Conservation (phyloP, 441 rosid genomes). For the Syzygium syzygioides region DNA sequence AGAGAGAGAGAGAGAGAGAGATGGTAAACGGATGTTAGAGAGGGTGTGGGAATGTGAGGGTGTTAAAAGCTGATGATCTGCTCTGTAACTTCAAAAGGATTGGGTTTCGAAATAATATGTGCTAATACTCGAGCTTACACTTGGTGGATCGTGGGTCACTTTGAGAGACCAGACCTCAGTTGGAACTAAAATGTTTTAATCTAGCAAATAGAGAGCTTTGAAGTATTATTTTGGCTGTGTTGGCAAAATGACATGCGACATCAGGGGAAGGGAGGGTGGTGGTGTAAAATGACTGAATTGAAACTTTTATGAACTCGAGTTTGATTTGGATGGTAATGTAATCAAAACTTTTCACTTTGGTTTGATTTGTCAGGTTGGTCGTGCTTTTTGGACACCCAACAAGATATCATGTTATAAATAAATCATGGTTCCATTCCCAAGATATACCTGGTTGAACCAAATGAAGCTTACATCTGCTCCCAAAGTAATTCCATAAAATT, state of each 20-base stretch:
- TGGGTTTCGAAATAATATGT: not conserved
- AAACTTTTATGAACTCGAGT: not conserved
- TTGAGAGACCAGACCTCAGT: not conserved
- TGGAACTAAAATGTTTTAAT: not conserved
- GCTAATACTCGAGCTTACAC: not conserved
- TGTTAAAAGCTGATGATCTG: not conserved
- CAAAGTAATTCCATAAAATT: not conserved
- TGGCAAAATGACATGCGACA: not conserved
- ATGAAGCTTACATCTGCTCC: not conserved
- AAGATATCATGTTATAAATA: not conserved
- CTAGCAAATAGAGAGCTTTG: not conserved
- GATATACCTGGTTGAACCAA: not conserved
- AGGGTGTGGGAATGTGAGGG: not conserved
- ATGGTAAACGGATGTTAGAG: not conserved
- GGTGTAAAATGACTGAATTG: not conserved
- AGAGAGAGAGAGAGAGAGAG: not conserved
- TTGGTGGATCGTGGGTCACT: not conserved
- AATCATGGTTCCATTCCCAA: not conserved
- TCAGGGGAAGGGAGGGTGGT: not conserved
- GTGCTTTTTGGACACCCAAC: not conserved
- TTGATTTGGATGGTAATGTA: not conserved
- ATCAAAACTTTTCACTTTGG: not conserved
- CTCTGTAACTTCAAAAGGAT: not conserved
- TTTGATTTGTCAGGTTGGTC: not conserved
- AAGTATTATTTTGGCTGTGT: not conserved